Evolutionary conservation across 2,329 filamentous ascomycete species (phyloP).

Genomic region (Clonostachys rosea): DNA sequence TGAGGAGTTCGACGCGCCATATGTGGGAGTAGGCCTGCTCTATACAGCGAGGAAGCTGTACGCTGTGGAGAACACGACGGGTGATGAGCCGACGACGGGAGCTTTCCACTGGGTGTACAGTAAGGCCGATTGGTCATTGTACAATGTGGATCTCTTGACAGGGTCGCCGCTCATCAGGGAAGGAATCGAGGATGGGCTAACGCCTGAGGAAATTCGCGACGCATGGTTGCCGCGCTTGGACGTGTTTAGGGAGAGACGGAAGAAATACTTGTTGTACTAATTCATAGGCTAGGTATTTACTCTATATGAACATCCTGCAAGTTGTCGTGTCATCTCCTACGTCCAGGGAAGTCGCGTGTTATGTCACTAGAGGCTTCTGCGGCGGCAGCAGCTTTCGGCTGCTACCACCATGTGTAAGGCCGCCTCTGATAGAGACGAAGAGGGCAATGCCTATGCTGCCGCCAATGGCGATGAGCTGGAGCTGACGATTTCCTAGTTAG

Average conservation of each 20-base stretch:
- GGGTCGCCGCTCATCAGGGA: conserved; percentile 7
- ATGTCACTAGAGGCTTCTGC: too few species aligned
- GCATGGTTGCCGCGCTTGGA: conserved; percentile 4
- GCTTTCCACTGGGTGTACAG: conserved; percentile 5
- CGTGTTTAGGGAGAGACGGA: conserved; percentile 3
- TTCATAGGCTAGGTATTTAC: too few species aligned
- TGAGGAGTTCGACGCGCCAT: conserved; percentile 3
- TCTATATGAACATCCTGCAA: too few species aligned
- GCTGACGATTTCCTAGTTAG: conserved; percentile 39
- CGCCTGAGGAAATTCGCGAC: conserved; percentile 5
- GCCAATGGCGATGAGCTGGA: conserved; percentile 49
- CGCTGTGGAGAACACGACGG: conserved; percentile 2
- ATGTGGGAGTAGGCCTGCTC: conserved; percentile 4
- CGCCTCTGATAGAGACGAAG: conserved; percentile 51
- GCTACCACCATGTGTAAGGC: conserved; percentile 23
- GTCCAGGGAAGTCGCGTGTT: too few species aligned
- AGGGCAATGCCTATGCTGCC: conserved; percentile 46
- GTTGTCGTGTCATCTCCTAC: too few species aligned
- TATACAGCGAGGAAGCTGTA: conserved; percentile 5
- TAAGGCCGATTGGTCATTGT: not conserved
- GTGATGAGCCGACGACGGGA: not conserved
- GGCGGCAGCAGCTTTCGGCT: too few species aligned
- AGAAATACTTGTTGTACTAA: conserved; percentile 6
- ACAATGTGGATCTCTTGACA: conserved; percentile 5
- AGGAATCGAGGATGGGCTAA: conserved; percentile 5